phyloP scores from a whole-genome alignment of 2,329 filamentous ascomycete species.

The Alternaria sp. region DNA sequence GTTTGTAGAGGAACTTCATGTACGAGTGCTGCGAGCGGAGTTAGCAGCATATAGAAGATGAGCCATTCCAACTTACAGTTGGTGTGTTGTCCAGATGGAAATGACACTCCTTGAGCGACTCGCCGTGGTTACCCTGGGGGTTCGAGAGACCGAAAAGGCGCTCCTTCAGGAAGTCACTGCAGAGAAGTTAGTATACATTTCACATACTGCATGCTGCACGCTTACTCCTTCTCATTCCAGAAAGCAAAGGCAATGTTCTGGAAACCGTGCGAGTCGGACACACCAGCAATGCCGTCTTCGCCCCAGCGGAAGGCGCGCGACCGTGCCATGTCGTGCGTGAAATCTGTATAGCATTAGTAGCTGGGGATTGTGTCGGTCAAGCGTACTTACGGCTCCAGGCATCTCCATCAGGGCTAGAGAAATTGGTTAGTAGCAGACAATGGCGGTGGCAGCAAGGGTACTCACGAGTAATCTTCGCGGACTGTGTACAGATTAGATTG shows the following conservation, averaged over 20 bases:
- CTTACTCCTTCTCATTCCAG: constrained; percentile 96
- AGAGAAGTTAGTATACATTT: constrained; percentile 51
- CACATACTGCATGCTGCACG: constrained; percentile 11
- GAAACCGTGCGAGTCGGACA: constrained; percentile 89
- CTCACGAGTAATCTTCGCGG: constrained; percentile 87
- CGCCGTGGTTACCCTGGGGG: constrained; percentile 95
- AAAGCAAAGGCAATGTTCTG: constrained; percentile 96
- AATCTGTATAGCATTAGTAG: constrained; percentile 68
- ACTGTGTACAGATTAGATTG: constrained; percentile 62
- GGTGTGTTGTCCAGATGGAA: constrained; percentile 97
- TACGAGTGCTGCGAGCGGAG: constrained; percentile 78
- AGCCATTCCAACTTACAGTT: constrained; percentile 58
- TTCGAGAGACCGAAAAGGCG: constrained; percentile 94
- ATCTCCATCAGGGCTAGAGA: constrained; percentile 76
- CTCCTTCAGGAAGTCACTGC: constrained; percentile 90
- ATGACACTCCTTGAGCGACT: constrained; percentile 95
- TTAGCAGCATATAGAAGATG: constrained; percentile 48
- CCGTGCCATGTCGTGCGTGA: constrained; percentile 90
- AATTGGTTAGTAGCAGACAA: constrained; percentile 36
- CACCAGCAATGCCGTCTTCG: constrained; percentile 95
- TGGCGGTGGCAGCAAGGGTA: constrained; percentile 28
- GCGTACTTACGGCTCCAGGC: constrained; percentile 87
- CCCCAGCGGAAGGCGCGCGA: constrained; percentile 93
- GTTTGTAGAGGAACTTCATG: constrained; percentile 99
- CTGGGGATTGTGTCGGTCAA: not conserved